These are phyloP conservation scores for Cladophialophora bantiana DNA, from an alignment of 2,329 filamentous ascomycete species.

Conservation along the genomic window DNA sequence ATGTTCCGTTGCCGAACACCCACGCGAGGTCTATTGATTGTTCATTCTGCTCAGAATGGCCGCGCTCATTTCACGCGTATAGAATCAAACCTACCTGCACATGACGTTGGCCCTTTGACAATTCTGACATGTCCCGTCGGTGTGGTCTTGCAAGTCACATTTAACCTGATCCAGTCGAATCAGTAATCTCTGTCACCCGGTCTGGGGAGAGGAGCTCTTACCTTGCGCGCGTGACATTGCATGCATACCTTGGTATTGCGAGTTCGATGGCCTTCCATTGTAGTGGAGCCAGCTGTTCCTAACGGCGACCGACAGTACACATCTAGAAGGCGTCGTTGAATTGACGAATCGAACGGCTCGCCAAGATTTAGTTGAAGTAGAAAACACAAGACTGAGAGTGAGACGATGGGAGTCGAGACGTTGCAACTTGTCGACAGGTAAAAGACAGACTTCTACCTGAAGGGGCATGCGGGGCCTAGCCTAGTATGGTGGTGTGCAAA, in stretches of 20 bases:
- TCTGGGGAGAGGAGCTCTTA: slow-evolving; percentile 8
- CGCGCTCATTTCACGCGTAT: slow-evolving; percentile 11
- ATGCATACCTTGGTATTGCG: slow-evolving; percentile 29
- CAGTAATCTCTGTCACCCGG: neutral
- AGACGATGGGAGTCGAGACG: neutral
- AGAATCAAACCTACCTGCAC: slow-evolving; percentile 23
- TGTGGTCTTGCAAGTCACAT: slow-evolving; percentile 26
- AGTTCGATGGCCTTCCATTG: slow-evolving; percentile 8
- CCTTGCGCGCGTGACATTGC: slow-evolving; percentile 26
- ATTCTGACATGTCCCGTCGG: slow-evolving; percentile 25
- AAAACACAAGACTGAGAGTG: neutral
- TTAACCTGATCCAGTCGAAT: slow-evolving; percentile 20
- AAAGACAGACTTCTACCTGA: neutral
- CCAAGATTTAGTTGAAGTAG: no score
- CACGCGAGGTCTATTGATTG: slow-evolving; percentile 19
- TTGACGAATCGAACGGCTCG: neutral
- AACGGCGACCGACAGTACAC: neutral
- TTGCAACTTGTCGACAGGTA: neutral
- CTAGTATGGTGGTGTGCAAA: no score
- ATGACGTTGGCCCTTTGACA: slow-evolving; percentile 19
- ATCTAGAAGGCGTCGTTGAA: neutral
- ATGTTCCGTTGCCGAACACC: slow-evolving; percentile 24
- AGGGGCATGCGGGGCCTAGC: no score
- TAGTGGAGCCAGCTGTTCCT: neutral
- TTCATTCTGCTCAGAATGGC: slow-evolving; percentile 14